phyloP scores from a whole-genome alignment of 352 stramenopile species.

The Globisporangium paroecandrum region DNA sequence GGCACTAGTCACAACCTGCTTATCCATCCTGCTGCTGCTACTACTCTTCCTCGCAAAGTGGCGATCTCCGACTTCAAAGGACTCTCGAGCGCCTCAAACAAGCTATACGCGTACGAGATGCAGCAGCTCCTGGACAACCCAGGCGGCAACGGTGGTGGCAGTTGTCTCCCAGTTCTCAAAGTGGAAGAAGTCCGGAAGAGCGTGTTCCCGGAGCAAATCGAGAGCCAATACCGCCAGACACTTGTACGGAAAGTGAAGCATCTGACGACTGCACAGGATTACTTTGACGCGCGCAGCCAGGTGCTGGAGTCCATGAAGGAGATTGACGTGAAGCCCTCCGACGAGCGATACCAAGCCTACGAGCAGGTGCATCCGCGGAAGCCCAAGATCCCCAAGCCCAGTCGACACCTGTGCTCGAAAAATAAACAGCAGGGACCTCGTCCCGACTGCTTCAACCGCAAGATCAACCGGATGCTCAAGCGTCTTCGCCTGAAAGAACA shows the following conservation, averaged over 20 bases:
- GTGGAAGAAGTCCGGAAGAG: conserved; percentile 53
- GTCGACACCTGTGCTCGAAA: conserved; percentile 28
- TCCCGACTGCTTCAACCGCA: conserved; percentile 71
- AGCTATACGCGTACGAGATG: conserved; percentile 29
- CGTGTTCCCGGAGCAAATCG: conserved; percentile 46
- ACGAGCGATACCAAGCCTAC: conserved; percentile 21
- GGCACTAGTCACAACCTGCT: conserved; percentile 4
- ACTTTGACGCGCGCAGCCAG: conserved; percentile 42
- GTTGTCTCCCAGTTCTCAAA: conserved; percentile 28
- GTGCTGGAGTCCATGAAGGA: conserved; percentile 50
- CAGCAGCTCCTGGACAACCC: conserved; percentile 21
- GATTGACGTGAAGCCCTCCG: conserved; percentile 18
- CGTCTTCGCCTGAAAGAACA: conserved; percentile 71
- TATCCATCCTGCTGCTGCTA: not conserved
- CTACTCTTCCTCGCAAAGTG: conserved; percentile 20
- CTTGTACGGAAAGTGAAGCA: conserved; percentile 58
- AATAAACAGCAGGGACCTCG: conserved; percentile 31
- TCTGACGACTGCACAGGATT: conserved; percentile 46
- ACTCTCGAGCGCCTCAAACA: conserved; percentile 33
- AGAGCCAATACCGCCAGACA: conserved; percentile 47
- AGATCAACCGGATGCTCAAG: conserved; percentile 77
- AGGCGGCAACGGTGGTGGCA: conserved; percentile 3
- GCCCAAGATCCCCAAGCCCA: conserved; percentile 66
- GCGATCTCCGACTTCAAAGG: conserved; percentile 33
- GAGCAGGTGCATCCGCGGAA: conserved; percentile 42